Evolutionary conservation across 495 filamentous ascomycete species (phyloP).

Genomic region (Penicillium fimorum): DNA sequence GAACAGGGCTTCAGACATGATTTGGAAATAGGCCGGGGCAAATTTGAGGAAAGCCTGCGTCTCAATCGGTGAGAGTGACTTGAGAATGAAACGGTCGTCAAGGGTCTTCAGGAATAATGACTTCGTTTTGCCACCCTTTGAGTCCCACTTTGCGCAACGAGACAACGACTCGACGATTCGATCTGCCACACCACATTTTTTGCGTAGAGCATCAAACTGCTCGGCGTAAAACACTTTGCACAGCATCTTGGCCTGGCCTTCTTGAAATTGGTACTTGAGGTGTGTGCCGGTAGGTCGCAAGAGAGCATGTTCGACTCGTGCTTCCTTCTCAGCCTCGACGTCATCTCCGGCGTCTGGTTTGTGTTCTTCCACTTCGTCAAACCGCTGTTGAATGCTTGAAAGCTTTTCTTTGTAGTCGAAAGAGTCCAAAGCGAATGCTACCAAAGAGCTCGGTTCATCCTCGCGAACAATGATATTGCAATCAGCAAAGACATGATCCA

Average conservation of each 20-base stretch:
- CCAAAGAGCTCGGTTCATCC: constrained; percentile 94
- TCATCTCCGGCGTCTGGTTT: constrained; percentile 22
- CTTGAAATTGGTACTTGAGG: constrained; percentile 89
- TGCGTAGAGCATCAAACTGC: constrained; percentile 91
- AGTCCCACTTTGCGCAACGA: constrained; percentile 96
- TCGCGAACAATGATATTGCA: constrained; percentile 97
- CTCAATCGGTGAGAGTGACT: constrained; percentile 84
- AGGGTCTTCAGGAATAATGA: constrained; percentile 97
- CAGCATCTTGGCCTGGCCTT: constrained; percentile 87
- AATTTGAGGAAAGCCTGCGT: constrained; percentile 92
- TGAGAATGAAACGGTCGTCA: constrained; percentile 90
- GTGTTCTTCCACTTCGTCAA: constrained; percentile 39
- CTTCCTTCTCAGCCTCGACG: constrained; percentile 49
- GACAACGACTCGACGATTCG: constrained; percentile 94
- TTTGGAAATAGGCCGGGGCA: constrained; percentile 93
- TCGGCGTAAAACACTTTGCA: constrained; percentile 99
- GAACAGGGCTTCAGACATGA: constrained; percentile 94
- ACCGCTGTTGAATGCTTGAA: constrained; percentile 62
- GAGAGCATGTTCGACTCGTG: constrained; percentile 66
- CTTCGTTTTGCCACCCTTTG: constrained; percentile 96
- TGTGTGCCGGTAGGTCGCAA: constrained; percentile 83
- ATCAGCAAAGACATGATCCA: constrained; percentile 94
- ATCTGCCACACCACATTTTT: constrained; percentile 88
- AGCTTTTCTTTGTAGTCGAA: constrained; percentile 82
- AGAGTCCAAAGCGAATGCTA: constrained; percentile 86